phyloP scores from a whole-genome alignment of 768 basidiomycete genomes.

The Termitomyces sp. region DNA sequence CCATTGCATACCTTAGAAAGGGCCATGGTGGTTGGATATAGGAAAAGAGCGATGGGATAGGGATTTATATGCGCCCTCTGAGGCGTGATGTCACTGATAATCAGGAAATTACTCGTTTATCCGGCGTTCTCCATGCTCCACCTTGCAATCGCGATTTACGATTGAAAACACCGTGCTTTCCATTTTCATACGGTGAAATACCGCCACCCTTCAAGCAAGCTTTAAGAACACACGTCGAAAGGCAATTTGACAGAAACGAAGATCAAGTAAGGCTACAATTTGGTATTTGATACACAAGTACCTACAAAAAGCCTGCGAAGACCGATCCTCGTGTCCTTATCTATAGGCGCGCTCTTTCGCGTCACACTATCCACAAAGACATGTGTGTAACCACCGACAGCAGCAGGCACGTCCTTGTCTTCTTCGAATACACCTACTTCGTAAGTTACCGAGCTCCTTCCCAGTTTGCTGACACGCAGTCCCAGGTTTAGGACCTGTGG shows the following conservation, averaged over 20 bases:
- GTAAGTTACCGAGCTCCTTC: constrained; percentile 73
- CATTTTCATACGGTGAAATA: not conserved
- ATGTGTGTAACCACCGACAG: constrained; percentile 67
- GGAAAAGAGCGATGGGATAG: not conserved
- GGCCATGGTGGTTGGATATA: constrained; percentile 35
- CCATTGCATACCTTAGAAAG: constrained; percentile 46
- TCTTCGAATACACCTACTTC: constrained; percentile 73
- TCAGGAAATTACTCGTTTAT: not conserved
- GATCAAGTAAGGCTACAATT: constrained; percentile 6
- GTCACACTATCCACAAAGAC: constrained; percentile 70
- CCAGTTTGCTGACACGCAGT: constrained; percentile 60
- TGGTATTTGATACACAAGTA: constrained; percentile 8
- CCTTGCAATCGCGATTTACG: no score
- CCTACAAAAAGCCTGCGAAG: constrained; percentile 34
- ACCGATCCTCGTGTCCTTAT: constrained; percentile 34
- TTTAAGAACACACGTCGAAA: not conserved
- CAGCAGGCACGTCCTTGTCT: constrained; percentile 31
- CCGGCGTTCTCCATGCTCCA: not conserved
- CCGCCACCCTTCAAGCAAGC: not conserved
- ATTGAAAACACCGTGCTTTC: not conserved
- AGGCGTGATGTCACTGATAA: constrained; percentile 3
- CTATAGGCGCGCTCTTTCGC: constrained; percentile 52
- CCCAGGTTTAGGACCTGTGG: constrained; percentile 69
- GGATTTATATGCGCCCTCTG: not conserved
- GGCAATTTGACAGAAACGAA: no score